These are phyloP conservation scores for Diaporthe batatas DNA, from an alignment of 2,329 filamentous ascomycete species.

Conservation along the genomic window DNA sequence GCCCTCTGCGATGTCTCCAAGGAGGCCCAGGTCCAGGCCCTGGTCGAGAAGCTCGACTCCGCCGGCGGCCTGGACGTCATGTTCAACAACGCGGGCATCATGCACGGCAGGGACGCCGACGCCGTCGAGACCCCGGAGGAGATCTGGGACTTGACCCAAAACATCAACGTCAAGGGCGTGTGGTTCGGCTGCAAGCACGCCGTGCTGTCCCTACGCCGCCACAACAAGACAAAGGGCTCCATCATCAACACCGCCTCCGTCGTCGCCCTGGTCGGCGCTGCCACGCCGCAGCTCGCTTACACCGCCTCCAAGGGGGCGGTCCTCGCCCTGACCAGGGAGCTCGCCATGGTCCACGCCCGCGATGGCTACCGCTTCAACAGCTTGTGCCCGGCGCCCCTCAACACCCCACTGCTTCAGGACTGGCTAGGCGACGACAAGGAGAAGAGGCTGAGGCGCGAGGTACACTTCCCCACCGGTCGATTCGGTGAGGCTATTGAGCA, in stretches of 20 bases:
- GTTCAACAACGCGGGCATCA: conserved; percentile 98
- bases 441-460: conserved; percentile 85
- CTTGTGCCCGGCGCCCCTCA: conserved; percentile 90
- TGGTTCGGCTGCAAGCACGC: conserved; percentile 97
- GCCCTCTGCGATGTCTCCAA: conserved; percentile 80
- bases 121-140: conserved; percentile 87
- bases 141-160: conserved; percentile 94
- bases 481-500: conserved; percentile 97
- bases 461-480: conserved; percentile 89
- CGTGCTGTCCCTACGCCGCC: conserved; percentile 81
- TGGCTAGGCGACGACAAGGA: conserved; percentile 89
- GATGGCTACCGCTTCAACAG: conserved; percentile 92
- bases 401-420: conserved; percentile 92
- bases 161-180: conserved; percentile 98
- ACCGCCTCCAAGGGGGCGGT: conserved; percentile 96
- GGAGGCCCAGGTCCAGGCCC: conserved; percentile 81
- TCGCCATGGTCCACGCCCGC: conserved; percentile 91
- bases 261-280: conserved; percentile 87
- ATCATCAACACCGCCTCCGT: conserved; percentile 95
- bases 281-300: conserved; percentile 91
- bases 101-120: conserved; percentile 86
- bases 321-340: conserved; percentile 87
- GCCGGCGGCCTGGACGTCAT: conserved; percentile 93
- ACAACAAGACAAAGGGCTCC: conserved; percentile 83
- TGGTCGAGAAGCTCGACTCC: conserved; percentile 80